A percentile compares a stretch with the other conserved stretches of the same genome.
Conservation (phyloP, 2,329 filamentous ascomycete genomes). For the Trichothecium sympodiale region DNA sequence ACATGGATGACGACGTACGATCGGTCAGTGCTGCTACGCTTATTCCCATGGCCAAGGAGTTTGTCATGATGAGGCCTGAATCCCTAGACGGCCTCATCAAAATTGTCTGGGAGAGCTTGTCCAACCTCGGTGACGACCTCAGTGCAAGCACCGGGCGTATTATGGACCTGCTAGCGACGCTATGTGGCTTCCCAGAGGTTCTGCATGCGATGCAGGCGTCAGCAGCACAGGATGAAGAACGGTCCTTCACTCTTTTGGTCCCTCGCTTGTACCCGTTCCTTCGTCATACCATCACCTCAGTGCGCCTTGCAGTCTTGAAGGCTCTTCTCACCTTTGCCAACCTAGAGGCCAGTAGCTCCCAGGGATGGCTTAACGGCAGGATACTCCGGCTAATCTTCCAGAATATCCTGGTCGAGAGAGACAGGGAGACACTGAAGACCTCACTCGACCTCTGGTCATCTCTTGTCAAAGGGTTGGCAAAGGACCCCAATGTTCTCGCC, state of each 20-base stretch:
- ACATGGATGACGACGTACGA: conserved; percentile 89
- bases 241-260: conserved; percentile 86
- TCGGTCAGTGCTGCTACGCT: conserved; percentile 96
- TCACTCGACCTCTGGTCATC: conserved; percentile 83
- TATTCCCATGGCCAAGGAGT: conserved; percentile 91
- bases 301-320: conserved; percentile 84
- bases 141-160: conserved; percentile 96
- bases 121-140: conserved; percentile 90
- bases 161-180: conserved; percentile 92
- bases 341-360: conserved; percentile 67
- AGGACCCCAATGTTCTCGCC: conserved; percentile 53
- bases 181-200: conserved; percentile 90
- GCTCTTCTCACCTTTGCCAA: conserved; percentile 88
- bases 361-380: conserved; percentile 86
- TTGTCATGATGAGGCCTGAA: conserved; percentile 71
- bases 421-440: conserved; percentile 68
- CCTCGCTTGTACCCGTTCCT: conserved; percentile 93
- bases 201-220: conserved; percentile 89
- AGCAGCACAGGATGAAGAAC: conserved; percentile 68
- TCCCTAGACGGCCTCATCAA: conserved; percentile 75
- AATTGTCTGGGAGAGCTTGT: conserved; percentile 95
- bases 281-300: conserved; percentile 91
- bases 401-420: conserved; percentile 87
- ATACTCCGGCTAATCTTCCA: conserved; percentile 86
- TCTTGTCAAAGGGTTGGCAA: conserved; percentile 57